Conservation (phyloP, 306 rosid species). For the Pueraria montana region DNA sequence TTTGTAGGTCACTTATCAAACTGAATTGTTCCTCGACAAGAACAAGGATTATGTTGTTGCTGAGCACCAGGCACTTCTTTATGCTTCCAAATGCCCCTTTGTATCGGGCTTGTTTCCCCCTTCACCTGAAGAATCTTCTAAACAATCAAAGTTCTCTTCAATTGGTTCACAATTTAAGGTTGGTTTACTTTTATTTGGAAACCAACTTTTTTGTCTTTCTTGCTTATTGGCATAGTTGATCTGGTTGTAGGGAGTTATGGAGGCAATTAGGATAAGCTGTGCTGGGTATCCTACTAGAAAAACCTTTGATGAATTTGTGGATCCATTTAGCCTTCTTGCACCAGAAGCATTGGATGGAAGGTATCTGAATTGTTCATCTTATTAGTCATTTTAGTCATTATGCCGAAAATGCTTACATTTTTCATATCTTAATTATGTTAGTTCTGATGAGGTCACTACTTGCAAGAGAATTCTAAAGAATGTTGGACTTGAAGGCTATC, state of each 20-base stretch:
- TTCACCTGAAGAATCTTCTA: slow-evolving; percentile 77
- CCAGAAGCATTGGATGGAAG: slow-evolving; percentile 82
- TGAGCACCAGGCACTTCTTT: slow-evolving; percentile 82
- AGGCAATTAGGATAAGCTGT: slow-evolving; percentile 93
- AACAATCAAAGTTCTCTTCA: slow-evolving; percentile 85
- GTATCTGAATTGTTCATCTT: slow-evolving; percentile 45
- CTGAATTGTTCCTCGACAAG: slow-evolving; percentile 88
- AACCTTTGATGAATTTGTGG: slow-evolving; percentile 79
- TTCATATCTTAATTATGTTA: slow-evolving; percentile 43
- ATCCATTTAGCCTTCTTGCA: slow-evolving; percentile 84
- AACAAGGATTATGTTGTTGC: slow-evolving; percentile 94
- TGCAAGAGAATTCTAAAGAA: slow-evolving; percentile 82
- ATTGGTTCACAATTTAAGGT: slow-evolving; percentile 94
- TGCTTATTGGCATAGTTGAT: slow-evolving; percentile 18
- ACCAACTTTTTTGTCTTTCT: slow-evolving; percentile 20
- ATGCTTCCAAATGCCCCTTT: slow-evolving; percentile 78
- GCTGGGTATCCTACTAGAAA: slow-evolving; percentile 94
- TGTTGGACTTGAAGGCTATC: slow-evolving; percentile 82
- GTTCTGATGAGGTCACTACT: slow-evolving; percentile 73
- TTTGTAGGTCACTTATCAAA: slow-evolving; percentile 88
- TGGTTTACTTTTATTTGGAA: not conserved
- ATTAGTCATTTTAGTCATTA: slow-evolving; percentile 29
- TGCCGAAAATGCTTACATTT: slow-evolving; percentile 41
- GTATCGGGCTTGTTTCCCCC: slow-evolving; percentile 73
- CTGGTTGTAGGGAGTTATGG: slow-evolving; percentile 85